Base-by-base conservation (phyloP, 2,329 filamentous ascomycete species). In the Emmonsiellopsis sp. region DNA sequence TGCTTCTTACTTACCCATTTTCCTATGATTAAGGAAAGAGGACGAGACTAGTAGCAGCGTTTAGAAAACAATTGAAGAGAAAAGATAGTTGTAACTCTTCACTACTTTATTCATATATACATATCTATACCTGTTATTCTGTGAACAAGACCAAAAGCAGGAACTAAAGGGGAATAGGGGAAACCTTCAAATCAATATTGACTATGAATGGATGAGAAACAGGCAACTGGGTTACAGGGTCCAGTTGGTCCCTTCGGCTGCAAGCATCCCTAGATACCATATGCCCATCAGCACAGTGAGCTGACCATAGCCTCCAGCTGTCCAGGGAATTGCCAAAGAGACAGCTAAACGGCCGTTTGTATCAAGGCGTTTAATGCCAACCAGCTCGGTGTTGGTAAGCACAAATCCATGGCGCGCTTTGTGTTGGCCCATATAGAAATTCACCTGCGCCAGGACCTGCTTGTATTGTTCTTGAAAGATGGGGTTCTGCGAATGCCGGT, bases 321-420 rank as follows among this genome's bases (percentile, higher is more conserved):
- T 32, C 32, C 48, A 50, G 4, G 48, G 48, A 15, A 50, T 50
- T 13, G 5, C 5, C 4, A 15, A 9, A 8, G 48, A 9, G 8
- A 50, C 37, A 6, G 13, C 34, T 26, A 50, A n/a, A 50, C 26
- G 5, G 5, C 32, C 48, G 26, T 50, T 40, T 30, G 5, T 11
- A 30, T 38, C 31, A 15, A 15, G 31, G 7, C 32, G 34, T 26
- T 35, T 15, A 13, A 50, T 16, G 5, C 7, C 31, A 7, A 50
- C 48, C 45, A 52, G 53, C 52, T 37, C 70, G 20, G 16, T 9
- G 30, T 55, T 42, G 7, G 53, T 55, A 34, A 55, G 38, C 8
- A 55, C 35, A 32, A 47, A 51, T 30, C 53, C 53, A 38, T 52
- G 43, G 16, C 53, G 35, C n/a, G 53, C 31, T n/a, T 13, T 26